Evolutionary conservation across 345 rosid species (phyloP).

Genomic region (Citrus hindsii): DNA sequence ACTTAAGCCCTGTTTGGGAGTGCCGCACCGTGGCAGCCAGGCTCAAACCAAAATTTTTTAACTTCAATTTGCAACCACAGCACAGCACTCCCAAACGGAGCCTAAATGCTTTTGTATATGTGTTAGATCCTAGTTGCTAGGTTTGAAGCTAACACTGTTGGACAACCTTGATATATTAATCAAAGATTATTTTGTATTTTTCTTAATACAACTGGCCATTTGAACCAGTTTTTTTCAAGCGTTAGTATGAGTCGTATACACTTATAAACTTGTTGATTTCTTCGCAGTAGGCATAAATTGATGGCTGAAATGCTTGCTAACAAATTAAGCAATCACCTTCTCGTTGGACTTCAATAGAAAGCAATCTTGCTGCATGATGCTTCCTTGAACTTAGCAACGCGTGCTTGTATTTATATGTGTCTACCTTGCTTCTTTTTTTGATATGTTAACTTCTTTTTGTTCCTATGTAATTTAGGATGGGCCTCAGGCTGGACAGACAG

Average conservation of each 20-base stretch:
- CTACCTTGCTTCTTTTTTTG: background rate
- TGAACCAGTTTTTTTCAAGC: background rate
- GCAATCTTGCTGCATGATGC: background rate
- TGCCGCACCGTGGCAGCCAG: no score
- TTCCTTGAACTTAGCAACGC: no score
- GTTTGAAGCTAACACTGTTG: background rate
- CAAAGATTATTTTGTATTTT: background rate
- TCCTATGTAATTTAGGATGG: constrained; percentile 56
- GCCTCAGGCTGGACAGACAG: constrained; percentile 91
- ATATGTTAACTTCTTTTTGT: background rate
- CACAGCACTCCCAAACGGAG: no score
- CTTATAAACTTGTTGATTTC: background rate
- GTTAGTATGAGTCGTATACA: background rate
- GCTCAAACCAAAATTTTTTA: background rate
- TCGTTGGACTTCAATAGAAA: background rate
- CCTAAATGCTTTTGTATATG: background rate
- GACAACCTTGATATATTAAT: background rate
- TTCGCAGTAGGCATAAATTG: background rate
- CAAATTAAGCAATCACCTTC: background rate
- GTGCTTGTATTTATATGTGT: no score
- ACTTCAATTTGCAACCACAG: background rate
- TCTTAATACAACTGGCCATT: background rate
- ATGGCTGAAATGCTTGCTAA: background rate
- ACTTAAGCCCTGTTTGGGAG: background rate
- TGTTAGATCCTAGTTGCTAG: background rate